These are phyloP conservation scores for Cytospora schulzeri DNA, from an alignment of 2,329 filamentous ascomycete genomes.

Conservation along the genomic window DNA sequence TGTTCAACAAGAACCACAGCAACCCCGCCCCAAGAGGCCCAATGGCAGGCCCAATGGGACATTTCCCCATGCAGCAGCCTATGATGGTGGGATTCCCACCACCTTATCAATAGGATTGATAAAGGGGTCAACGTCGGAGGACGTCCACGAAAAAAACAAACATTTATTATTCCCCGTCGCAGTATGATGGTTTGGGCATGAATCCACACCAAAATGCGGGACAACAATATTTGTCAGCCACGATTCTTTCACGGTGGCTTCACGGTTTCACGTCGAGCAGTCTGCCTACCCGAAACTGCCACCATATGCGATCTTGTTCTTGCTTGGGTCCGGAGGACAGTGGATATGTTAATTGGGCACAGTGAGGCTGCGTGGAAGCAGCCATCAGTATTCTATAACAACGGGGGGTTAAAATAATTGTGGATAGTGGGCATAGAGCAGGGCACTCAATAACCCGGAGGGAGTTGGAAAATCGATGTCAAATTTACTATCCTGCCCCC, in stretches of 20 bases:
- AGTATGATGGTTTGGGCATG: not conserved
- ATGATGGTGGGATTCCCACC: slow-evolving; percentile 26
- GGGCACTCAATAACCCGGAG: not conserved
- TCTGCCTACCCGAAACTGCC: not conserved
- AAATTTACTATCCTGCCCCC: not conserved
- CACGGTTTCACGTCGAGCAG: not conserved
- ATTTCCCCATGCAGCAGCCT: slow-evolving; percentile 15
- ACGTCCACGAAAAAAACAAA: not conserved
- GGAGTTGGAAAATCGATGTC: not conserved
- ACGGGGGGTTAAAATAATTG: not conserved
- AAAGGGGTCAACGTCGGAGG: not conserved
- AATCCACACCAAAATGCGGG: not conserved
- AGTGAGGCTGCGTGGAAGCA: not conserved
- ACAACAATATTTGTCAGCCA: not conserved
- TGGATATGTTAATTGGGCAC: not conserved
- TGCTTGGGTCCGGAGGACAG: not conserved
- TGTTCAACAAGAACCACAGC: slow-evolving; percentile 63
- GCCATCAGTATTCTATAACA: not conserved
- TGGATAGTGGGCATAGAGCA: not conserved
- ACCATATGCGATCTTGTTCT: not conserved
- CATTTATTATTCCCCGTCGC: not conserved
- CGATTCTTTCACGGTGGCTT: not conserved
- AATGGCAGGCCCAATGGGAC: slow-evolving; percentile 18
- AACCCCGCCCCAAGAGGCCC: slow-evolving; percentile 23
- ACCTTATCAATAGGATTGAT: slow-evolving; percentile 8